phyloP scores from a whole-genome alignment of 441 rosid species.

The Pelargonium citronellum region DNA sequence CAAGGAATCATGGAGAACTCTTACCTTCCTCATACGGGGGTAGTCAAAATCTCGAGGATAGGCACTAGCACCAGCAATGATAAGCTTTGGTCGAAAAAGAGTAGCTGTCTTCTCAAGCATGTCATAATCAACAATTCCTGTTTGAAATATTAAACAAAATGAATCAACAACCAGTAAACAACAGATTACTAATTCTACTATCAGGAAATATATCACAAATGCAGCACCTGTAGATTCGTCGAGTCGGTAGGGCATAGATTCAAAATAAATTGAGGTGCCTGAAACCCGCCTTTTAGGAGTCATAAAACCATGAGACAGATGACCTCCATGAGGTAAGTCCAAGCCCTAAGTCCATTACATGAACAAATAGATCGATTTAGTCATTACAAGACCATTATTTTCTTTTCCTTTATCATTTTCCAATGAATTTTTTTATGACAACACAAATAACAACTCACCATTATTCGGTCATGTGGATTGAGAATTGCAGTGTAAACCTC shows the following conservation, averaged over 20 bases:
- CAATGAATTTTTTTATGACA: too few relatives aligned
- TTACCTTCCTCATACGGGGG: conserved; percentile 25
- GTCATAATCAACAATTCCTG: conserved; percentile 77
- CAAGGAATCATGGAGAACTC: neutral
- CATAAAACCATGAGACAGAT: conserved; percentile 96
- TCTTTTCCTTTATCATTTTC: too few relatives aligned
- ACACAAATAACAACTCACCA: conserved; percentile 40
- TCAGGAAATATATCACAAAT: conserved; percentile 8
- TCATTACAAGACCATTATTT: neutral
- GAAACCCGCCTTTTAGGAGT: conserved; percentile 85
- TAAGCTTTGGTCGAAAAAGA: conserved; percentile 33
- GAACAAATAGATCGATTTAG: conserved; percentile 3
- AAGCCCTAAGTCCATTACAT: conserved; percentile 44
- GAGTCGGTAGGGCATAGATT: conserved; percentile 90
- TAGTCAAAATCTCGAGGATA: conserved; percentile 25
- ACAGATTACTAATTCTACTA: conserved; percentile 1
- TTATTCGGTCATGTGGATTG: conserved; percentile 75
- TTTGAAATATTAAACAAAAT: conserved; percentile 22
- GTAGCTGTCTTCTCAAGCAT: conserved; percentile 85
- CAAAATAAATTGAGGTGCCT: conserved; percentile 87
- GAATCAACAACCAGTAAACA: conserved; percentile 15
- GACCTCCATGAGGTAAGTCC: conserved; percentile 93
- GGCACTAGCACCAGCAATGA: conserved; percentile 30
- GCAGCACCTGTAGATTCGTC: conserved; percentile 72
- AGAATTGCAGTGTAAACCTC: conserved; percentile 85